These are phyloP conservation scores for Fraxinus baroniana DNA, from an alignment of 305 asterid species.

Conservation along the genomic window DNA sequence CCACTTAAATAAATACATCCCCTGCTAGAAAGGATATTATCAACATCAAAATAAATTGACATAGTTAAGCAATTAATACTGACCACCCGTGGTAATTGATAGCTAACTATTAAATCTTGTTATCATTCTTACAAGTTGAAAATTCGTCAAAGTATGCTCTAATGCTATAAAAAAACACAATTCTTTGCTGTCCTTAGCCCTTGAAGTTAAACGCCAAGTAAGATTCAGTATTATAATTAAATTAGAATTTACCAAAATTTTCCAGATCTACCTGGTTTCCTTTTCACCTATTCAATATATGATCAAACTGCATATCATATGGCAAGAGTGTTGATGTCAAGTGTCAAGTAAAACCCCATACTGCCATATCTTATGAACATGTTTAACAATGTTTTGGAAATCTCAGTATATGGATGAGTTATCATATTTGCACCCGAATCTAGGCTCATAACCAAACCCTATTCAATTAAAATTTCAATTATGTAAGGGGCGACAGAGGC, in stretches of 20 bases:
- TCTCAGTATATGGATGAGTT: not conserved
- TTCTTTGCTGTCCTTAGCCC: not conserved
- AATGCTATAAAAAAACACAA: not conserved
- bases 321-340: not conserved
- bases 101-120: not conserved
- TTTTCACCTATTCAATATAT: not conserved
- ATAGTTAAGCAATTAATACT: not conserved
- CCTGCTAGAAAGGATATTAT: not conserved
- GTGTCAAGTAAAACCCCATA: not conserved
- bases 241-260: not conserved
- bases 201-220: not conserved
- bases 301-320: not conserved
- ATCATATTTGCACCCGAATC: not conserved
- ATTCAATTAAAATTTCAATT: not conserved
- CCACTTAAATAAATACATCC: not conserved
- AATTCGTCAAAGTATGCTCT: not conserved
- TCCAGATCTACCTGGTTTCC: not conserved
- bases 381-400: not conserved
- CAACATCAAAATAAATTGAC: not conserved
- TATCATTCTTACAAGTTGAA: not conserved
- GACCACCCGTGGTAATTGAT: not conserved
- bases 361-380: not conserved
- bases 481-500: not conserved
- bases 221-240: not conserved
- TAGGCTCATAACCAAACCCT: not conserved